Conservation (phyloP, 2,329 filamentous ascomycete genomes). For the Davidsoniella virescens region DNA sequence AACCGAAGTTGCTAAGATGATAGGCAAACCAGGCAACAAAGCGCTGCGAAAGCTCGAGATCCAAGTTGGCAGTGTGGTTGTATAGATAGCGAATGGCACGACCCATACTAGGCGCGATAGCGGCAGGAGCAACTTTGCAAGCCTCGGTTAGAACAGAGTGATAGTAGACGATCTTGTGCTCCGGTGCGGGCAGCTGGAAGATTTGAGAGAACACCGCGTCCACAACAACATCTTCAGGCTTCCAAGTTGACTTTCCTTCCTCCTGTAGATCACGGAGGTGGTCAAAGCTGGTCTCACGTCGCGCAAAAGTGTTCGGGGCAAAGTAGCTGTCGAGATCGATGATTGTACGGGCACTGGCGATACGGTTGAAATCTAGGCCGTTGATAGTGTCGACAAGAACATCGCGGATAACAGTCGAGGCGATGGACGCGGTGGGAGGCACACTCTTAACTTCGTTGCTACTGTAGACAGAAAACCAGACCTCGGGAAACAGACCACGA, state of each 20-base stretch:
- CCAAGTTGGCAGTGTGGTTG: conserved; percentile 63
- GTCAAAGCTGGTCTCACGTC: conserved; percentile 84
- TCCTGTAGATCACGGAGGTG: conserved; percentile 53
- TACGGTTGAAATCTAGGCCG: conserved; percentile 81
- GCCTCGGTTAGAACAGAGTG: conserved; percentile 88
- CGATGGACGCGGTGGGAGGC: conserved; percentile 57
- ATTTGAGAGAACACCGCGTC: conserved; percentile 95
- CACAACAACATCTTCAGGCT: conserved; percentile 93
- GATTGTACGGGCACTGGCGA: conserved; percentile 68
- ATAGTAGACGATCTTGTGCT: conserved; percentile 94
- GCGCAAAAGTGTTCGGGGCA: conserved; percentile 74
- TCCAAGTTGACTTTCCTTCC: conserved; percentile 63
- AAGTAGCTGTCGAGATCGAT: conserved; percentile 96
- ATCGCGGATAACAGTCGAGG: conserved; percentile 72
- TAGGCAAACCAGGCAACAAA: conserved; percentile 98
- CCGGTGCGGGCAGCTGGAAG: conserved; percentile 68
- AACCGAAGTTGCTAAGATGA: conserved; percentile 96
- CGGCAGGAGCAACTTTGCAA: conserved; percentile 88
- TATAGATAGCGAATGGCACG: conserved; percentile 87
- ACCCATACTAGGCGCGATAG: conserved; percentile 87
- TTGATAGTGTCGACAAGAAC: conserved; percentile 85
- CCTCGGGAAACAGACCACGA: conserved; percentile 71
- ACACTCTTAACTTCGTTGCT: conserved; percentile 82
- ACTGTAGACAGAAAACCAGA: conserved; percentile 84
- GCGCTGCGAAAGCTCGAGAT: conserved; percentile 70